These are phyloP conservation scores for Backusella australiensis DNA, from an alignment of 192 early-diverging fungal species.

Conservation along the genomic window DNA sequence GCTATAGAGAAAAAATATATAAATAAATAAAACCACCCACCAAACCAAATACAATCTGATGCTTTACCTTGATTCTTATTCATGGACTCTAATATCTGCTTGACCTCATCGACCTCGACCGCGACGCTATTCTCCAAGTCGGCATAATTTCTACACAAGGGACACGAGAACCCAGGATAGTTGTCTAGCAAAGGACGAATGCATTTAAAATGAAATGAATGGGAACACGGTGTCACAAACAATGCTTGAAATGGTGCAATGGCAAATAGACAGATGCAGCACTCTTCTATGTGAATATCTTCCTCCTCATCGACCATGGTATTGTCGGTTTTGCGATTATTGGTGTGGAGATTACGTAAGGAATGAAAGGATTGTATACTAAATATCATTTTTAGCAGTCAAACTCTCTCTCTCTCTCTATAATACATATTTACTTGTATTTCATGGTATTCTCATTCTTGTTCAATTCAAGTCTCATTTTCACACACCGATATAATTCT, in stretches of 20 bases:
- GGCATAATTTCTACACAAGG: conserved; percentile 89
- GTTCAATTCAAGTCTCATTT: conserved; percentile 81
- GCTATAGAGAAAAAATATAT: no score
- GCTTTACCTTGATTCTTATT: not conserved
- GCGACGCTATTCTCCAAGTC: conserved; percentile 81
- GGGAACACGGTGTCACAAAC: conserved; percentile 82
- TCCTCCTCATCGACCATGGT: not conserved
- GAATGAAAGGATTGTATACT: not conserved
- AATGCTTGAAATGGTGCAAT: conserved; percentile 80
- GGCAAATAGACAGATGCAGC: conserved; percentile 80
- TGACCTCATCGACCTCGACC: conserved; percentile 32
- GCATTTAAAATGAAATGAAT: conserved; percentile 90
- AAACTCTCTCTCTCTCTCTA: no score
- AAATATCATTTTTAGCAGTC: no score
- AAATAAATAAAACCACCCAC: no score
- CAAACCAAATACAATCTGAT: no score
- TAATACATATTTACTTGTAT: conserved; percentile 19
- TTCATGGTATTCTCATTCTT: conserved; percentile 61
- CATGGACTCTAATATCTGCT: not conserved
- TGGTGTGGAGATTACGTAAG: not conserved
- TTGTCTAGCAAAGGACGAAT: conserved; percentile 76
- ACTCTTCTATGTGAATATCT: conserved; percentile 43
- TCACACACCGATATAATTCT: conserved; percentile 89
- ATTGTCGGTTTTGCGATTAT: not conserved
- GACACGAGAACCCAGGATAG: conserved; percentile 78